These are phyloP conservation scores for Populus alba DNA, from an alignment of 345 rosid species.

Conservation along the genomic window DNA sequence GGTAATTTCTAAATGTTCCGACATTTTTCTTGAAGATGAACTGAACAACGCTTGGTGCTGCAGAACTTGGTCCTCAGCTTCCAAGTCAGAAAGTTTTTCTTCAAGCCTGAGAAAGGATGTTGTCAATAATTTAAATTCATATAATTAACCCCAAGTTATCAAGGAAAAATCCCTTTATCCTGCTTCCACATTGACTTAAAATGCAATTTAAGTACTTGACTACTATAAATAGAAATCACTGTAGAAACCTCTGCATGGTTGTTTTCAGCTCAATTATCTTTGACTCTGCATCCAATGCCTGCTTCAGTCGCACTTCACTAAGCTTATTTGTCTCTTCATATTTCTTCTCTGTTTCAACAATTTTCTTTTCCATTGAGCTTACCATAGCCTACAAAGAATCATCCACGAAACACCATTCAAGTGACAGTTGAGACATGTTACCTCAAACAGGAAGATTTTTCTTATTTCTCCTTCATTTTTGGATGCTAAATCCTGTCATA, in stretches of 20 bases:
- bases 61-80: slow-evolving; percentile 68
- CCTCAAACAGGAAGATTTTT: neutral
- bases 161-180: neutral
- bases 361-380: slow-evolving; percentile 72
- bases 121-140: neutral
- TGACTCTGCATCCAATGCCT: slow-evolving; percentile 85
- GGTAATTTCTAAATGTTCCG: slow-evolving; percentile 38
- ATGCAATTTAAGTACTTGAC: neutral
- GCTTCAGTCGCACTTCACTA: slow-evolving; percentile 90
- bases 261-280: slow-evolving; percentile 77
- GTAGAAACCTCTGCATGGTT: slow-evolving; percentile 68
- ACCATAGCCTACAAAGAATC: slow-evolving; percentile 56
- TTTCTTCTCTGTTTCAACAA: slow-evolving; percentile 84
- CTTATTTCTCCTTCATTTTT: neutral
- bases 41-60: slow-evolving; percentile 58
- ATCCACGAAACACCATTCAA: neutral
- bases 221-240: neutral
- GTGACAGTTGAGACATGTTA: neutral
- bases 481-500: neutral
- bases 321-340: slow-evolving; percentile 67
- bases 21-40: slow-evolving; percentile 42
- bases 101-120: slow-evolving; percentile 60
- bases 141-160: neutral
- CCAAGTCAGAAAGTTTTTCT: slow-evolving; percentile 78
- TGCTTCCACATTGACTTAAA: slow-evolving; percentile 1